Base-by-base conservation (phyloP, 2,329 filamentous ascomycete genomes). In the Stemphylium vesicarium region DNA sequence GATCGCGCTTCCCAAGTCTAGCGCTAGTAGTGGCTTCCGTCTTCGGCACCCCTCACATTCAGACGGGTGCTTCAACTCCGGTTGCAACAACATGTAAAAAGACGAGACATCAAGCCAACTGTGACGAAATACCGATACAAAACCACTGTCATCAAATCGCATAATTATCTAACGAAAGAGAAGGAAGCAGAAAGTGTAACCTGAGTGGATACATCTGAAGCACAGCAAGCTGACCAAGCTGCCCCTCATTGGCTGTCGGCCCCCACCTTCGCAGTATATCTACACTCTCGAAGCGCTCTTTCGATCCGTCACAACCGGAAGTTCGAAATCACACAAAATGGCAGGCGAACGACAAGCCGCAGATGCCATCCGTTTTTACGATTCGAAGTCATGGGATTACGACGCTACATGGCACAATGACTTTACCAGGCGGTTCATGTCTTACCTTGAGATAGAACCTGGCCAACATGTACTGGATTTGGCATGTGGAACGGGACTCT, bases 401-500 rank as follows among this genome's bases (percentile, higher is more conserved):
- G 76, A 80, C 41, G 63, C 74, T 26, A 75, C 73, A n/a, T 78
- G 73, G 71, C 79, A 80, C 54, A 65, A 65, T 13, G 63, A 70
- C 26, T 78, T 79, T 50, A 75, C 77, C 2, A 63, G 59, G 26
- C 71, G 77, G 26, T 77, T 79, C 54, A 61, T 74, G 8, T 66
- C 74, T 20, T 56, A 70, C 26, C 24, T 75, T 15, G 46, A 66
- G 13, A 62, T 75, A 29, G 50, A 64, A n/a, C 64, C 72, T 11
- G 78, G 77, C 22, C 72, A 79, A 45, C 53, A 72, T 18, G 62
- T 81, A n/a, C 72, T 81, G 11, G 79, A 81, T 49, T 67, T 81
- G 13, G 79, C 78, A 5, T 80, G 78, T 55, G 78, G 79, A 4
- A 81, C 79, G 5, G 79, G 79, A 4, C 71, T 80, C 0, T 65